These are phyloP conservation scores for Rhizopus sp. DNA, from an alignment of 371 early-diverging fungal genomes.

Conservation along the genomic window DNA sequence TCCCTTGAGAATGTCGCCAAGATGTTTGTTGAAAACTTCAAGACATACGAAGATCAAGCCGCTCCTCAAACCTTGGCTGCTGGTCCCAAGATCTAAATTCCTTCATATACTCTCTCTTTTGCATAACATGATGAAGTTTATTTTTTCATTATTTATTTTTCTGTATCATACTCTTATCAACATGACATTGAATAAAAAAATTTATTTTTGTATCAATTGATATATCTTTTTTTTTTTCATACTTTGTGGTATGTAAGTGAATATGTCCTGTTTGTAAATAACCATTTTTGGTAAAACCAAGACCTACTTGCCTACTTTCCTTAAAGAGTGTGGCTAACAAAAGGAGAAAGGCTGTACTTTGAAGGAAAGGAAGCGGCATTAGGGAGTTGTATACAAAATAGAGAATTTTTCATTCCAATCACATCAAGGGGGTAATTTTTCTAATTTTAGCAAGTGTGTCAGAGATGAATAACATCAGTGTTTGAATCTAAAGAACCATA, in stretches of 20 bases:
- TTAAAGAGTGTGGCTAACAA: no score
- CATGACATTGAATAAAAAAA: not conserved
- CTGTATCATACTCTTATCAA: not conserved
- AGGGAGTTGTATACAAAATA: no score
- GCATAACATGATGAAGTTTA: not conserved
- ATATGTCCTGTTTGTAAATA: not conserved
- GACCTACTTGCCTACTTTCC: no score
- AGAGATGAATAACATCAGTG: no score
- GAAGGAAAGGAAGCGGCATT: no score
- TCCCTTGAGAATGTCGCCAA: conserved; percentile 77
- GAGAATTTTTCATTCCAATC: not conserved
- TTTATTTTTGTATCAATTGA: not conserved
- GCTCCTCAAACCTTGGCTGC: conserved; percentile 76
- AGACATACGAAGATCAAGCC: conserved; percentile 82
- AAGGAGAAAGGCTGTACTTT: no score
- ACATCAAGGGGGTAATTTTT: not conserved
- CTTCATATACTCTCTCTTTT: not conserved
- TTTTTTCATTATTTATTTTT: not conserved
- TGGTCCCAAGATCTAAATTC: conserved; percentile 57
- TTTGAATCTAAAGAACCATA: no score
- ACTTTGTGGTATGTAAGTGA: no score
- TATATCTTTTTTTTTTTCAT: not conserved
- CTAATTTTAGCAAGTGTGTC: no score
- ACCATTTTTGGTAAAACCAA: no score
- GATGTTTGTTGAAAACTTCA: conserved; percentile 91